These are phyloP conservation scores for Vigna nakashimae DNA, from an alignment of 306 rosid genomes.

Conservation along the genomic window DNA sequence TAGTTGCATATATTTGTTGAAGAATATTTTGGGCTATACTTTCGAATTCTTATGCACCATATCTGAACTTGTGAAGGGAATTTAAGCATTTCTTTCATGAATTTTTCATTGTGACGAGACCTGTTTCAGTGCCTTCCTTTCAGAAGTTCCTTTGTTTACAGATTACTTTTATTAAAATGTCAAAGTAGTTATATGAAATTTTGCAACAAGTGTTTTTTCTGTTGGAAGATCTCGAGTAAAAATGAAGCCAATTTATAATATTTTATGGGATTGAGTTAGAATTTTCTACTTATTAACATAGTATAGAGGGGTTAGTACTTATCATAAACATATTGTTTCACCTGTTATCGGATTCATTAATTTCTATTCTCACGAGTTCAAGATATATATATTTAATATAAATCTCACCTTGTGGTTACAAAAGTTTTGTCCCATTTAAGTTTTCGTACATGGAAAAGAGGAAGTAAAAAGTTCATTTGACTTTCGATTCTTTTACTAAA, in stretches of 20 bases:
- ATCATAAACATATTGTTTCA: no score
- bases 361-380: no score
- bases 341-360: no score
- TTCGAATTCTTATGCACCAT: conserved; percentile 15
- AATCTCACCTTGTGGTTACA: not conserved
- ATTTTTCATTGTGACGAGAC: conserved; percentile 7
- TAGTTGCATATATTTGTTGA: conserved; percentile 4
- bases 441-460: conserved; percentile 1
- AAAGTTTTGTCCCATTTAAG: conserved; percentile 10
- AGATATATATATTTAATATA: no score
- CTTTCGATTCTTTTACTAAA: not conserved
- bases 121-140: conserved; percentile 1
- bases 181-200: conserved; percentile 11
- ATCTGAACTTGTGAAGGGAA: conserved; percentile 4
- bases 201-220: not conserved
- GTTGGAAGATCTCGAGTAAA: no score
- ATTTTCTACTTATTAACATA: no score
- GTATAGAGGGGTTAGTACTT: no score
- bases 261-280: no score
- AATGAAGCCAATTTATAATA: no score
- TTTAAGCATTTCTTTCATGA: not conserved
- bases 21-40: not conserved
- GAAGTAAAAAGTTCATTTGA: not conserved
- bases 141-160: not conserved
- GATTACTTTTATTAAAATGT: conserved; percentile 8